A percentile compares a stretch with the other conserved stretches of the same genome.
Conservation (phyloP, 192 early-diverging fungal genomes). For the Pilaira anomala region DNA sequence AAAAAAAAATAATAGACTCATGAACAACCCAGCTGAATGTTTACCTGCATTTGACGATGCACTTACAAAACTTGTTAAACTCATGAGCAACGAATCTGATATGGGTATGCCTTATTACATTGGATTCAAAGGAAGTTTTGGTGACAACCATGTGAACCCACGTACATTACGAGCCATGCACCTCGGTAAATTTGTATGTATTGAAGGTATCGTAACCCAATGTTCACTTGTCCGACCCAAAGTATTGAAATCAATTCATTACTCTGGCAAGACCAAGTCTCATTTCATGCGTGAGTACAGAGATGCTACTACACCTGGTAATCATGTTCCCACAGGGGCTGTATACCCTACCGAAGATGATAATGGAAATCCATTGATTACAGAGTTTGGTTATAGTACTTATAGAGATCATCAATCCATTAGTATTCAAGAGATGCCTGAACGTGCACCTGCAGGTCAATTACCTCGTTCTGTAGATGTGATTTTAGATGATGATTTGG, state of each 20-base stretch:
- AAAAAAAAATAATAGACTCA: no score
- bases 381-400: conserved; percentile 86
- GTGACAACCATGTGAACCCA: conserved; percentile 83
- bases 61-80: conserved; percentile 55
- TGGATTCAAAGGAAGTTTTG: conserved; percentile 91
- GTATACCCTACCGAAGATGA: conserved; percentile 95
- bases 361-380: conserved; percentile 85
- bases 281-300: conserved; percentile 84
- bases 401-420: conserved; percentile 94
- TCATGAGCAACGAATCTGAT: conserved; percentile 30
- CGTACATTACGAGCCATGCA: conserved; percentile 76
- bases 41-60: conserved; percentile 83
- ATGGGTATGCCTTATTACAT: conserved; percentile 57
- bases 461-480: conserved; percentile 93
- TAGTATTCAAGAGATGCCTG: conserved; percentile 98
- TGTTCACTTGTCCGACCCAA: conserved; percentile 98
- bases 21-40: conserved; percentile 74
- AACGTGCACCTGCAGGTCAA: conserved; percentile 91
- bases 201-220: conserved; percentile 97
- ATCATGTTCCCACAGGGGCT: conserved; percentile 65
- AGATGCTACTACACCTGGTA: conserved; percentile 80
- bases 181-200: conserved; percentile 83
- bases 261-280: conserved; percentile 77
- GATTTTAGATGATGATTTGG: conserved; percentile 93
- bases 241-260: conserved; percentile 88